These are phyloP conservation scores for Cercospora zeae-maydis DNA, from an alignment of 2,329 filamentous ascomycete species.

Conservation along the genomic window DNA sequence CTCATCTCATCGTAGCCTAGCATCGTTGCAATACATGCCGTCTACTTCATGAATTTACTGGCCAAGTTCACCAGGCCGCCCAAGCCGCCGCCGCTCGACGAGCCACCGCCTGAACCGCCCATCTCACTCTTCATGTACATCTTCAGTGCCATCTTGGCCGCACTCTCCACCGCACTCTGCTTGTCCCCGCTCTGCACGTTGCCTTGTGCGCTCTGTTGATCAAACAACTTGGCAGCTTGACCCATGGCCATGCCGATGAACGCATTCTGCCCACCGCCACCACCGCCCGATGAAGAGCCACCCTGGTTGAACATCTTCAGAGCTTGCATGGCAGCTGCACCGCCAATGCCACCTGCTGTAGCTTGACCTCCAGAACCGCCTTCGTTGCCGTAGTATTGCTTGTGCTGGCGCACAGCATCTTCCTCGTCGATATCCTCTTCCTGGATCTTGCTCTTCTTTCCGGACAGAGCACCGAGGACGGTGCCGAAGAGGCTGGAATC, in stretches of 20 bases:
- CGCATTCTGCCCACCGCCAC: constrained; percentile 62
- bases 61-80: constrained; percentile 55
- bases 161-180: constrained; percentile 72
- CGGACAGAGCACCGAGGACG: constrained; percentile 54
- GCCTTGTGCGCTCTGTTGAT: constrained; percentile 56
- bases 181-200: constrained; percentile 60
- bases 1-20: not conserved
- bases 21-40: not conserved
- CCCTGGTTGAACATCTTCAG: constrained; percentile 65
- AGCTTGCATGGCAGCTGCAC: constrained; percentile 75
- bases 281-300: constrained; percentile 29
- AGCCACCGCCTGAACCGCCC: constrained; percentile 48
- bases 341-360: constrained; percentile 52
- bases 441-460: constrained; percentile 50
- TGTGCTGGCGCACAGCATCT: constrained; percentile 69
- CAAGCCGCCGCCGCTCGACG: constrained; percentile 36
- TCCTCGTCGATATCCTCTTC: constrained; percentile 58
- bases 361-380: constrained; percentile 48
- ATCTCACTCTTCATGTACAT: constrained; percentile 80
- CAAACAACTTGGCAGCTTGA: constrained; percentile 74
- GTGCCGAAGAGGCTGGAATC: constrained; percentile 54
- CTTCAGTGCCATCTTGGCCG: constrained; percentile 83
- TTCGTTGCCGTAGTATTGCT: constrained; percentile 64
- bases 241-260: constrained; percentile 58
- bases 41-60: constrained; percentile 54